Base-by-base conservation (phyloP, 2,329 filamentous ascomycete genomes). In the Penicillium psychrosexuale region DNA sequence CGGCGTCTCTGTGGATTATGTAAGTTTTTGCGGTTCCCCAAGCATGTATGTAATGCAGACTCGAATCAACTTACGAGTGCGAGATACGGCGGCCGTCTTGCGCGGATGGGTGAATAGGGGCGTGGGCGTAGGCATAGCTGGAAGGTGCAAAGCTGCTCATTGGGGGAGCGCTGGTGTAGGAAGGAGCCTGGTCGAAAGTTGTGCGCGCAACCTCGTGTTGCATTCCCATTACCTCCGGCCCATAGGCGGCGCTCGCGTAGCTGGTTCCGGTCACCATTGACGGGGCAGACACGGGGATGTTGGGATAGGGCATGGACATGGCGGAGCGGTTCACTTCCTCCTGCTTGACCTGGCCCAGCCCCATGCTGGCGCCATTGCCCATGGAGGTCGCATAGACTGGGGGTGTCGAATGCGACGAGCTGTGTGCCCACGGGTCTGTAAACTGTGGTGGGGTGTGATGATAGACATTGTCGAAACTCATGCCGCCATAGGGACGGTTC, bases 401-500 rank as follows among this genome's bases (percentile, higher is more conserved):
- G 82, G 81, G 92, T 76, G 80, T 80, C 75, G 77, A 84, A 79
- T 77, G 82, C 71, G 76, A 81, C 57, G 69, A 79, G 66, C 72
- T 80, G 69, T 75, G 73, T 61, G 79, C 80, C 92, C 92, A 97
- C 39, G 91, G 91, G 74, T 97, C 94, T 68, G 88, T 91, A 79
- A 97, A 97, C 62, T 94, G 88, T 61, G 89, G 85, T 38, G 73
- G 66, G 39, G 65, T 77, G 70, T 77, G 81, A 70, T 79, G 82
- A 72, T 89, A 85, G 81, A 91, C 86, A 73, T 85, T 82, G 75
- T 93, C 90, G 80, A 93, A 94, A 75, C 84, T 85, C 79, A 96
- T 82, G 72, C 82, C 84, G 70, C 83, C 89, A 78, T 88, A 90
- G 74, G 85, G 84, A 79, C 86, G 90, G 78, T 93, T 91, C 75